Conservation (phyloP, 495 filamentous ascomycete species). For the Penicillium alfredii region DNA sequence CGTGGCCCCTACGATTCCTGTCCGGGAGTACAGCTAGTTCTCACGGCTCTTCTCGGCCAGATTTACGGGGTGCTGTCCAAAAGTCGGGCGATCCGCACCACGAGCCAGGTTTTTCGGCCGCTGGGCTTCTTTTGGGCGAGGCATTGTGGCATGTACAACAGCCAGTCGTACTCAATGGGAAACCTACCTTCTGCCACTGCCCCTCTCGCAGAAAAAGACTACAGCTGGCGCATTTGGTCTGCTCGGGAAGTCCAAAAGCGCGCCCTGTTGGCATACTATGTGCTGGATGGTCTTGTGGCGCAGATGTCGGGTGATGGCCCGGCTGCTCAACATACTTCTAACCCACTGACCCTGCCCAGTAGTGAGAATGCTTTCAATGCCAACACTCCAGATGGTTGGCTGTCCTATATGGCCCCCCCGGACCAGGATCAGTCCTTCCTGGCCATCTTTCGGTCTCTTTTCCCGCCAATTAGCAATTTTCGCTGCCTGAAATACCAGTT, state of each 20-base stretch:
- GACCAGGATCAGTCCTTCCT: constrained; percentile 32
- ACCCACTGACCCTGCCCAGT: constrained; percentile 35
- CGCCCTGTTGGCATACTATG: constrained; percentile 41
- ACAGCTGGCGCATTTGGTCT: constrained; percentile 40
- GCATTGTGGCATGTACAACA: constrained; percentile 42
- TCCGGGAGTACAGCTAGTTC: constrained; percentile 42
- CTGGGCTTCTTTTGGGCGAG: constrained; percentile 47
- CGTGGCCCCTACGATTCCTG: constrained; percentile 42
- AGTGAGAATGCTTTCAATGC: constrained; percentile 42
- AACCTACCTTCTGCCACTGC: constrained; percentile 31
- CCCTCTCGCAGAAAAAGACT: constrained; percentile 31
- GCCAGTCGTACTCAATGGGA: constrained; percentile 31
- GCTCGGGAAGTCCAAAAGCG: constrained; percentile 44
- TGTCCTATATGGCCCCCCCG: constrained; percentile 31
- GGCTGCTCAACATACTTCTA: constrained; percentile 40
- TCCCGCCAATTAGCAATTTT: constrained; percentile 30
- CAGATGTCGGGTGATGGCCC: constrained; percentile 42
- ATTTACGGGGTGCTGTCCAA: constrained; percentile 44
- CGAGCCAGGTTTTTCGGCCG: constrained; percentile 43
- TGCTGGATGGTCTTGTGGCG: constrained; percentile 43
- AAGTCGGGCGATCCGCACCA: constrained; percentile 40
- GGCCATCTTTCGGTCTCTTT: constrained; percentile 37
- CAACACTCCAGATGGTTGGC: constrained; percentile 38
- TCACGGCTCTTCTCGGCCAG: constrained; percentile 43
- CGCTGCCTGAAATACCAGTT: constrained; percentile 32